phyloP scores from a whole-genome alignment of 179 eudicot genomes.

The Beta macrorhiza region DNA sequence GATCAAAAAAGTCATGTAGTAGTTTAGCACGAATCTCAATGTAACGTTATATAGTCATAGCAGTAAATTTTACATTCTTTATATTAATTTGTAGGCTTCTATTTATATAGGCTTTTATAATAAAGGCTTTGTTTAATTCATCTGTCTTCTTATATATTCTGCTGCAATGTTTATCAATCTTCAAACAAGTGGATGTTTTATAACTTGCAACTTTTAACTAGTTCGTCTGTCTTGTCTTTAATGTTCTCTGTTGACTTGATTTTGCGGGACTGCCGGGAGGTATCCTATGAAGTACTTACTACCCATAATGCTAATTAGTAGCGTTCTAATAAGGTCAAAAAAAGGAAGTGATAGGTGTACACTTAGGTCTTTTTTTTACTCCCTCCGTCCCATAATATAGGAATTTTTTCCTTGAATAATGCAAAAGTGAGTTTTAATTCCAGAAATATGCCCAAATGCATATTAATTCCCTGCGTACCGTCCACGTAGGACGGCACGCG shows the following conservation, averaged over 20 bases:
- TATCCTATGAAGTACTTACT: slow-evolving; percentile 24
- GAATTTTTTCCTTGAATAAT: too few relatives aligned
- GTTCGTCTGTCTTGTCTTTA: slow-evolving; percentile 23
- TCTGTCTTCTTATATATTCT: neutral
- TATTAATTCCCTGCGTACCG: too few relatives aligned
- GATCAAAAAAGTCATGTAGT: slow-evolving; percentile 26
- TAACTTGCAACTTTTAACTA: slow-evolving; percentile 12
- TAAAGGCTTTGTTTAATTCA: slow-evolving; percentile 11
- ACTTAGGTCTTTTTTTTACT: too few relatives aligned
- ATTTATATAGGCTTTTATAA: neutral
- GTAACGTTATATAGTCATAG: slow-evolving; percentile 15
- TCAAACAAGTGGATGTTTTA: slow-evolving; percentile 2
- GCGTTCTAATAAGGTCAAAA: too few relatives aligned
- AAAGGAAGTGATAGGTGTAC: neutral
- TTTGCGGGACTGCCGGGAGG: slow-evolving; percentile 18
- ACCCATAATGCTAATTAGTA: neutral
- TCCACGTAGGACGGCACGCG: too few relatives aligned
- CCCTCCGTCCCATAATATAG: too few relatives aligned
- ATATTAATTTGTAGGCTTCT: neutral
- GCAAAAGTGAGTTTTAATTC: too few relatives aligned
- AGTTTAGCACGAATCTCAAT: slow-evolving; percentile 32
- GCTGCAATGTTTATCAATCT: slow-evolving; percentile 5
- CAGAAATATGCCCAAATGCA: too few relatives aligned
- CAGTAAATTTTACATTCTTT: neutral
- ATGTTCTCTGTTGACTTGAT: slow-evolving; percentile 25